Conservation (phyloP, 768 basidiomycete species). For the Trametes cinnabarina region DNA sequence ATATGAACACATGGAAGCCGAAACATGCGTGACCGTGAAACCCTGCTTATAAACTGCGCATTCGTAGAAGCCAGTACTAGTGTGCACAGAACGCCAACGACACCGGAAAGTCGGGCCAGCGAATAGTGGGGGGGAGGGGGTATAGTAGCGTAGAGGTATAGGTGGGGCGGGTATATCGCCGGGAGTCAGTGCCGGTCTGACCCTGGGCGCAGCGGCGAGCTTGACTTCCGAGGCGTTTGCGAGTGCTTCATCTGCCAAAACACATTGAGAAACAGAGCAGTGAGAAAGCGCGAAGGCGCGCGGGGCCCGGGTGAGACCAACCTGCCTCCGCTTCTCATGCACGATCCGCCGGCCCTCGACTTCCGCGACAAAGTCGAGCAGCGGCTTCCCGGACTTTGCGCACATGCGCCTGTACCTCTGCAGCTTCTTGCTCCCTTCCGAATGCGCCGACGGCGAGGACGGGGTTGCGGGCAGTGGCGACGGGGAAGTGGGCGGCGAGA, state of each 20-base stretch:
- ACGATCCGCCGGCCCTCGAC: slow-evolving; percentile 9
- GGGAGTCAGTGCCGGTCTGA: slow-evolving; percentile 4
- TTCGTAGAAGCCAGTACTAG: no score
- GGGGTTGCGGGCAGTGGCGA: not conserved
- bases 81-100: not conserved
- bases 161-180: not conserved
- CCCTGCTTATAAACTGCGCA: no score
- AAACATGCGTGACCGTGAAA: not conserved
- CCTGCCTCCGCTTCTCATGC: slow-evolving; percentile 7
- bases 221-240: slow-evolving; percentile 14
- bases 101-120: not conserved
- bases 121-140: not conserved
- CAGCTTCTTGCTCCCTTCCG: slow-evolving; percentile 1
- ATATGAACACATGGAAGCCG: not conserved
- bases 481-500: not conserved
- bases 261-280: not conserved
- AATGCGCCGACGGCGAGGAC: not conserved
- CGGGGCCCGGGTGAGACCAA: not conserved
- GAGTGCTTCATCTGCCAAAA: slow-evolving; percentile 3
- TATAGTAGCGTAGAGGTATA: slow-evolving; percentile 7
- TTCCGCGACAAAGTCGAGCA: slow-evolving; percentile 18
- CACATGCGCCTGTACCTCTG: slow-evolving; percentile 13
- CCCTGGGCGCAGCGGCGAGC: slow-evolving; percentile 5
- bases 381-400: slow-evolving; percentile 6
- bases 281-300: not conserved